Evolutionary conservation across 2,329 filamentous ascomycete species (phyloP).

Genomic region (Neofusicoccum ribis): DNA sequence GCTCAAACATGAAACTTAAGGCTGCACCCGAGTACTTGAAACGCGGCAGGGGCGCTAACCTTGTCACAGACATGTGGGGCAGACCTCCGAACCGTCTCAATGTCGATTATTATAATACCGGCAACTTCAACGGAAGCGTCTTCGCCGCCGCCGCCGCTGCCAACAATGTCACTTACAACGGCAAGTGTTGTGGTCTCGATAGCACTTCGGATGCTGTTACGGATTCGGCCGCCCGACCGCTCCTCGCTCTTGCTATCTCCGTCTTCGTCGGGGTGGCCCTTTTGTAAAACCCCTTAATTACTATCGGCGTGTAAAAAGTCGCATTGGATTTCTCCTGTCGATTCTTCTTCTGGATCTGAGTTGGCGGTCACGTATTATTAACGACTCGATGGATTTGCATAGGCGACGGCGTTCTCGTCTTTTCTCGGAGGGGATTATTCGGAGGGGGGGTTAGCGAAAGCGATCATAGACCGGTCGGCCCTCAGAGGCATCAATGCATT

Average conservation of each 20-base stretch:
- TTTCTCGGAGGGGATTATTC: not conserved
- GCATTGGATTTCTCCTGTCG: not conserved
- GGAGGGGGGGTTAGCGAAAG: not conserved
- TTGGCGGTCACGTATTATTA: constrained; percentile 1
- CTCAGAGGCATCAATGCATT: constrained; percentile 6
- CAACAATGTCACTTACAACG: constrained; percentile 71
- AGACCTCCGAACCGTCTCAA: constrained; percentile 44
- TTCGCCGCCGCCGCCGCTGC: constrained; percentile 47
- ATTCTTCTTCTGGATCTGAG: not conserved
- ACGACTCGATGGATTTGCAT: constrained; percentile 18
- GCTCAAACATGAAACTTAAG: constrained; percentile 13
- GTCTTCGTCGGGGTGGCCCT: constrained; percentile 12
- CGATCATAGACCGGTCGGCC: constrained; percentile 13
- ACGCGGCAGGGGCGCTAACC: constrained; percentile 1
- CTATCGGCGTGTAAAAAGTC: not conserved
- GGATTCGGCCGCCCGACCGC: constrained; percentile 10
- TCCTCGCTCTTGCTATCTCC: constrained; percentile 2
- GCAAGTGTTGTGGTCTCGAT: constrained; percentile 56
- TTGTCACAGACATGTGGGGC: constrained; percentile 31
- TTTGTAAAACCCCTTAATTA: constrained; percentile 11
- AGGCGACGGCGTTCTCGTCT: constrained; percentile 19
- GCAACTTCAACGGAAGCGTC: constrained; percentile 38
- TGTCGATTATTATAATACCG: constrained; percentile 43
- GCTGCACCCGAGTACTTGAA: constrained; percentile 8
- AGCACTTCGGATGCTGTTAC: constrained; percentile 11